phyloP scores from a whole-genome alignment of 179 eudicot genomes.

The Gypsophila paniculata region DNA sequence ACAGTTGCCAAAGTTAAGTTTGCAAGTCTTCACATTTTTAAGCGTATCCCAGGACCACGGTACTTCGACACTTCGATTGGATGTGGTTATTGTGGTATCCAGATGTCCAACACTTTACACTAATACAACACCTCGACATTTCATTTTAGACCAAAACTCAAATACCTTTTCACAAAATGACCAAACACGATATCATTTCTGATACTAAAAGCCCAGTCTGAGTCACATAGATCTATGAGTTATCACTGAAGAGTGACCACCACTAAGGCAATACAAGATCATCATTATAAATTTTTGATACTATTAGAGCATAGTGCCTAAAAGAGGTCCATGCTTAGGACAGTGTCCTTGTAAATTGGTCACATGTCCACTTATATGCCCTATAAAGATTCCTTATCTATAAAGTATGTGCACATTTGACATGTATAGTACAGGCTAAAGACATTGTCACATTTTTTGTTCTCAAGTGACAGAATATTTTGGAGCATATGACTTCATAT shows the following conservation, averaged over 20 bases:
- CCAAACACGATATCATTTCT: too few relatives aligned
- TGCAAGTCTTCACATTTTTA: background rate
- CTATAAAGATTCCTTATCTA: constrained; percentile 19
- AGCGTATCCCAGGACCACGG: too few relatives aligned
- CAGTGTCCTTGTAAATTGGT: background rate
- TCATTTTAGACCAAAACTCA: too few relatives aligned
- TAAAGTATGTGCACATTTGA: background rate
- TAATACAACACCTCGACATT: too few relatives aligned
- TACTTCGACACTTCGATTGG: too few relatives aligned
- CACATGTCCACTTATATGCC: constrained; percentile 9
- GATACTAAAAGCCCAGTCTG: too few relatives aligned
- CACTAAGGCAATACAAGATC: constrained; percentile 8
- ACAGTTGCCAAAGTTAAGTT: constrained; percentile 2
- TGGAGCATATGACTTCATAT: background rate
- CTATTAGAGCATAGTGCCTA: background rate
- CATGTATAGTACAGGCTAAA: constrained; percentile 1
- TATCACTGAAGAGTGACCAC: constrained; percentile 13
- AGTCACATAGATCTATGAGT: too few relatives aligned
- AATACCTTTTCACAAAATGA: too few relatives aligned
- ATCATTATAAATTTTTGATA: background rate
- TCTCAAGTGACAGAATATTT: background rate
- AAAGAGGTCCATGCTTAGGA: background rate
- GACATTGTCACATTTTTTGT: constrained; percentile 7
- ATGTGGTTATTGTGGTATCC: too few relatives aligned
- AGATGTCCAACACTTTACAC: too few relatives aligned